Base-by-base conservation (phyloP, 2,329 filamentous ascomycete genomes). In the Neonectria ditissima region DNA sequence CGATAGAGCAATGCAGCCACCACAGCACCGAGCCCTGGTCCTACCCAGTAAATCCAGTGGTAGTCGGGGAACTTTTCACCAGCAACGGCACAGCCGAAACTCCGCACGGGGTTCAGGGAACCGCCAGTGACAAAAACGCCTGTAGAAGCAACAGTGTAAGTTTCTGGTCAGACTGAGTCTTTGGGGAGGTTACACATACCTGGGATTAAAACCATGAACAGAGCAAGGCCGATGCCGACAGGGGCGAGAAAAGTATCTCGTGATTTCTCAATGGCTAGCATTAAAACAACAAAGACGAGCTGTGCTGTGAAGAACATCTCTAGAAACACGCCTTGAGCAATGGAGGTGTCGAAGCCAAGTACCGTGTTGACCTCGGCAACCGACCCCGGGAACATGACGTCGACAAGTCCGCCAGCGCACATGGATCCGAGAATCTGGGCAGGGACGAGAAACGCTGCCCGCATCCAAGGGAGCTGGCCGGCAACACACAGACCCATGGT, bases 181-280 rank as follows among this genome's bases (percentile, higher is more conserved):
- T n/a, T n/a, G n/a, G 3, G 9, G 32, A 34, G 4, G 11, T 1
- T 45, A 13, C 9, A 26, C 66, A 43, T 65, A 71, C 69, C 69
- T 51, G 69, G 69, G 16, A 82, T 74, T 69, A 82, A 73, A 2
- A 77, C 78, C 24, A 92, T 82, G 73, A 92, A 92, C 28, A 92
- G 81, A 0, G 89, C 80, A 4, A 92, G 74, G 0, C 91, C 91
- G 65, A 93, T 91, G 2, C 88, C 89, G 0, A 92, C 78, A 0
- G 91, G 90, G 0, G 90, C 90, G 1, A 92, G 77, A 70, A 85
- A 91, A 0, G 90, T 92, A 3, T 87, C 87, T 44, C 87, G 87
- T 72, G 92, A 89, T 76, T 92, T 92, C 72, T 92, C 89, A 3
- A 86, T 84, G 0, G 89, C 89, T 53, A 92, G 79, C 86, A 92